These are phyloP conservation scores for Lentinula raphanica DNA, from an alignment of 768 basidiomycete genomes.

Conservation along the genomic window DNA sequence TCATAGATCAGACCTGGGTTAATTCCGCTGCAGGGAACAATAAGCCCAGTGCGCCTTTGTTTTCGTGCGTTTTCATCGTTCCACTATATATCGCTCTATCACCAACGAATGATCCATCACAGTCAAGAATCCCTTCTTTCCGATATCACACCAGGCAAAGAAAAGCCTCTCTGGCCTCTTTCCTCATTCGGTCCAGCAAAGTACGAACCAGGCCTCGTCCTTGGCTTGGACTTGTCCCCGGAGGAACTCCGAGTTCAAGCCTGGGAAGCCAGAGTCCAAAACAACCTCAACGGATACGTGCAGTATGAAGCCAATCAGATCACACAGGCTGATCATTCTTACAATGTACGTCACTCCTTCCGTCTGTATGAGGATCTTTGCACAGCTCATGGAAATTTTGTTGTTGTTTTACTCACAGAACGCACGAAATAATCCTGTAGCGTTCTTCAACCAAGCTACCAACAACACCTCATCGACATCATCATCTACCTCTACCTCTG, in stretches of 20 bases:
- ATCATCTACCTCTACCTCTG: constrained; percentile 7
- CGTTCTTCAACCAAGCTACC: constrained; percentile 48
- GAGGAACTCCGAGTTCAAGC: constrained; percentile 78
- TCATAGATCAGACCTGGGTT: constrained; percentile 37
- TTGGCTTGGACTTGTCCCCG: constrained; percentile 63
- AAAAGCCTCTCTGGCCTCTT: constrained; percentile 76
- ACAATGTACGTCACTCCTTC: constrained; percentile 33
- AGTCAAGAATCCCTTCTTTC: constrained; percentile 59
- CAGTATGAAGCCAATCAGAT: constrained; percentile 58
- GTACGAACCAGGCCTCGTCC: constrained; percentile 59
- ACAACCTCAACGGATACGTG: constrained; percentile 24
- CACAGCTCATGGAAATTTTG: too few species aligned
- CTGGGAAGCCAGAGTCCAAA: constrained; percentile 34
- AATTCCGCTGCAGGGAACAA: constrained; percentile 20
- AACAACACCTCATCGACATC: constrained; percentile 31
- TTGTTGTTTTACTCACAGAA: constrained; percentile 26
- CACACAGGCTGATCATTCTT: constrained; percentile 45
- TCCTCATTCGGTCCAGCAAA: constrained; percentile 78
- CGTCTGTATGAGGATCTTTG: too few species aligned
- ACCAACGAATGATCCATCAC: neutral
- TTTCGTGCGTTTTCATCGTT: constrained; percentile 28
- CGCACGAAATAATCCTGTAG: constrained; percentile 41
- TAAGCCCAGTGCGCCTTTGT: constrained; percentile 25
- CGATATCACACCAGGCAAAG: constrained; percentile 55
- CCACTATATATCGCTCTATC: constrained; percentile 7